Base-by-base conservation (phyloP, 2,329 filamentous ascomycete species). In the Ustulina deusta region DNA sequence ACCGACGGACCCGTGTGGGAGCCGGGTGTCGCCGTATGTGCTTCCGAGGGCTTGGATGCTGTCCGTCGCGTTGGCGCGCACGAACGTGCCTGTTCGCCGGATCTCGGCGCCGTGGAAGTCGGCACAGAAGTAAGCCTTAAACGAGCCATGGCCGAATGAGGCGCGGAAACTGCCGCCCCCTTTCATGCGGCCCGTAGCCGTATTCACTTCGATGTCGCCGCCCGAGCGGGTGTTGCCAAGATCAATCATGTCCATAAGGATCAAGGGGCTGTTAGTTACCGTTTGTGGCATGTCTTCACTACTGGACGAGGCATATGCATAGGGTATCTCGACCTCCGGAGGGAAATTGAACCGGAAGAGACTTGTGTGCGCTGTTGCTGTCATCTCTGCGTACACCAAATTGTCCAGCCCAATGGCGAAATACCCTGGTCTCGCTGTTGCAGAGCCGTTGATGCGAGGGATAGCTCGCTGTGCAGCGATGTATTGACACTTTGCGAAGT, bases 231-330 rank as follows among this genome's bases (percentile, higher is more conserved):
- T 85, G 51, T 78, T 79, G 66, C 81, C 83, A 4, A 91, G 79
- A 74, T 91, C 89, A 0, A 81, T 83, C 42, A 91, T 77, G 70
- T 91, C 89, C 1, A 90, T 73, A 36, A 90, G 77, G n/a, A 91
- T 79, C 20, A 90, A 71, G 7, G 89, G 89, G 60, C 83, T 83
- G 51, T 82, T 80, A 9, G 78, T 76, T 17, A 80, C 78, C 42
- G 46, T 59, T 32, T 46, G 34, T 10, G 58, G 57, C 22, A 72
- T 63, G 13, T 22, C 34, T 10, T 46, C 46, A 13, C 34, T 44
- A 11, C 25, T 27, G 4, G 49, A 36, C 9, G 73, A 74, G 27
- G 71, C 54, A 63, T 70, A 61, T 5, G 68, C 58, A 17, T 71
- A 49, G 32, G 74, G 73, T 13, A 75, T 69, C 3, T 71, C 62